Evolutionary conservation across 2,329 filamentous ascomycete species (phyloP), one percentile per base, ranked within the genome.

Genomic region (Emergomyces orientalis): DNA sequence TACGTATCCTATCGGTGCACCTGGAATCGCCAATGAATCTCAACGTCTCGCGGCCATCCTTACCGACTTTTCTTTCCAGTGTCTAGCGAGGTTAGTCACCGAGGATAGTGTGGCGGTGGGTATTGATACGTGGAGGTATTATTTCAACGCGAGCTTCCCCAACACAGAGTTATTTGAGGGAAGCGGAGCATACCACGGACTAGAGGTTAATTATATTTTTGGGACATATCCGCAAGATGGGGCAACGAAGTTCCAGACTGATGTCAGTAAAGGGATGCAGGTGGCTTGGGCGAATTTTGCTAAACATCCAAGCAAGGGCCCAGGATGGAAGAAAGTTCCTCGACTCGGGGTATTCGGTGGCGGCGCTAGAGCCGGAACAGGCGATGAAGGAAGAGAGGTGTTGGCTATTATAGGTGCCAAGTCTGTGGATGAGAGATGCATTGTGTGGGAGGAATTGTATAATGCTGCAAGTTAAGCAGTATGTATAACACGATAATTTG

Each of bases 171-270:
- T 63, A 22, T 66, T 67, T 59, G 61, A 64, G 5, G 67, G 66
- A 9, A 65, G 61, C 8, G 71, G 72, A 2, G 73, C 70, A 1
- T 77, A 72, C 52, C 75, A 77, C 58, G 63, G 63, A 19, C 67
- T 68, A 4, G 75, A 77, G 49, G 71, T 76, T n/a, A 67, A 69
- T 2, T 62, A 68, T 25, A 66, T 71, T 13, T 71, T 70, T 56
- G 71, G 71, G 17, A 72, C 71, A 1, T 73, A 73, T 61, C 57
- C 64, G 7, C 55, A 30, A 49, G 59, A 64, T 17, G 66, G 64
- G 43, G 65, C 64, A 1, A 72, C 70, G 1, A 58, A 45, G 3
- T 63, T 66, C 25, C 64, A 72, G 55, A 52, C 60, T 1, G 59
- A 63, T 2, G 55, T 72, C 32, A 69, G 68, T 30, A 62, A 65